Base-by-base conservation (phyloP, 805 yeast genomes). In the Yamadazyma endophytica region DNA sequence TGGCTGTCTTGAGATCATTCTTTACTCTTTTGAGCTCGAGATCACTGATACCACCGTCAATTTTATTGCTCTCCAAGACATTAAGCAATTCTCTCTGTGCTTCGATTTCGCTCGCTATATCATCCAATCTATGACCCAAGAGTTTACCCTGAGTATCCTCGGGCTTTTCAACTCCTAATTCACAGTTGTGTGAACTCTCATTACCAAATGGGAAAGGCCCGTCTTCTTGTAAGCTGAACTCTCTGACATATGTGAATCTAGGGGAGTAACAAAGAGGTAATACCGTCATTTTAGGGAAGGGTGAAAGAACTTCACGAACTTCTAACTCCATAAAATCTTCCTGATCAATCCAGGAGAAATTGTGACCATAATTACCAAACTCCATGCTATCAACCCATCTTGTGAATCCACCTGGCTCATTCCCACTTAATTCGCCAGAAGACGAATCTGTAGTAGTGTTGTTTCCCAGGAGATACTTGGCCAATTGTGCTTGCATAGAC, bases 271-370 rank as follows among this genome's bases (percentile, higher is more conserved):
- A 52, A 22, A 76, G 62, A 1, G 80, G 79, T 5, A 63, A 40
- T 1, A 73, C 58, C 26, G 58, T 58, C 9, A 75, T 56, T 17
- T 55, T 55, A 1, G 78, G 79, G 21, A 61, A 30, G 42, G 62
- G 37, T 49, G 61, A 54, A 4, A 61, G 52, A 1, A 63, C 43
- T 4, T 73, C 68, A 8, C 65, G 50, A 29, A 68, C 59, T 37
- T 82, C 84, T 25, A 87, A 49, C 44, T 88, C 96, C 8, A 74
- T 61, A 44, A 74, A 88, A 50, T 88, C 96, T 35, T 82, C 82
- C 14, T 64, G 56, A 47, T 87, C 94, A 28, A 75, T 64, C 96
- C 96, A 88, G 7, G 62, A 50, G 22, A 44, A 44, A 35, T 61
- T 64, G 11, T 44, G 47, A 12, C 56, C 62, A 21, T 42, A 49